Evolutionary conservation across 257 asterid species (phyloP).

Genomic region (Nicotiana obtusifolia): DNA sequence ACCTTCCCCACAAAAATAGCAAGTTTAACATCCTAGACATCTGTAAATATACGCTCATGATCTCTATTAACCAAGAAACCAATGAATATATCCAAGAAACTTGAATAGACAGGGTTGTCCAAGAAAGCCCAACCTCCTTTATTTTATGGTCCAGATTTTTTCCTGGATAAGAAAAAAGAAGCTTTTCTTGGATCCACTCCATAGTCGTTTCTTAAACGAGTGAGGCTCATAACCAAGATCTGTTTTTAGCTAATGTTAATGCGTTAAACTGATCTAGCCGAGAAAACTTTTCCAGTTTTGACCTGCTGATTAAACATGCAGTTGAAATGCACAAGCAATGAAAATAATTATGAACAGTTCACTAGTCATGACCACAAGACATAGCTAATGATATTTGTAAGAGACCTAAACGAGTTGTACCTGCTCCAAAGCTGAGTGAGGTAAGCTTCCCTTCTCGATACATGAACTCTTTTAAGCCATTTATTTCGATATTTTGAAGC

Average conservation of each 20-base stretch:
- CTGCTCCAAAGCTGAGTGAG: conserved; percentile 78
- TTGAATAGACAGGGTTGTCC: not conserved
- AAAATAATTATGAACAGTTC: not conserved
- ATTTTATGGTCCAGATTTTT: too few relatives aligned
- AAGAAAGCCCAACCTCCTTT: not conserved
- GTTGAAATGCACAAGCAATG: conserved; percentile 2
- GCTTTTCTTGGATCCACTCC: not conserved
- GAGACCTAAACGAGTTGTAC: conserved; percentile 30
- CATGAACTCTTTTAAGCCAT: conserved; percentile 67
- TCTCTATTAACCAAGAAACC: not conserved
- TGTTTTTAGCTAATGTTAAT: not conserved
- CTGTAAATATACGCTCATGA: not conserved
- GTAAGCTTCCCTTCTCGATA: conserved; percentile 75
- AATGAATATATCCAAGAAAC: not conserved
- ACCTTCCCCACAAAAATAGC: not conserved
- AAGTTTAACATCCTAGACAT: not conserved
- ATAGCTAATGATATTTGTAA: not conserved
- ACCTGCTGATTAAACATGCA: not conserved
- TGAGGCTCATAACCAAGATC: not conserved
- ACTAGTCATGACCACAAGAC: conserved; percentile 3
- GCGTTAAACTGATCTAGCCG: not conserved
- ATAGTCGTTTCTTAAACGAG: not conserved
- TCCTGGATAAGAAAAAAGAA: not conserved
- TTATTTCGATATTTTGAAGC: conserved; percentile 55
- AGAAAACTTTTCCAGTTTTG: not conserved